Evolutionary conservation across 495 filamentous ascomycete species (phyloP), one percentile per base, ranked within the genome.

Genomic region (Poronia punctata): DNA sequence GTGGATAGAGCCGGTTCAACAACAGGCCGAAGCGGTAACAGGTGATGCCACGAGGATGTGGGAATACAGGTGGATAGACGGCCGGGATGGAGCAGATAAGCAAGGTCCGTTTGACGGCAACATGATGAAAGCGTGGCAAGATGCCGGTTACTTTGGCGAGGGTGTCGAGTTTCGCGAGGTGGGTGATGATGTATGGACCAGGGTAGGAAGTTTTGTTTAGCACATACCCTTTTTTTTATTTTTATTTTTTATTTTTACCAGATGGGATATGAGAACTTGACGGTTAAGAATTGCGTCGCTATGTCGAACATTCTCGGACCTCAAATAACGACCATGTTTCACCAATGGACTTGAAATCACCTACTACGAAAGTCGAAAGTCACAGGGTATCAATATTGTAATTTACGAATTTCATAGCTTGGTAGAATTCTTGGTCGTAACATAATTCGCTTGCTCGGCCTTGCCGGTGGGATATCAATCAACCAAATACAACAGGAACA

Each of bases 61-160:
- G 90, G 84, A 97, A 59, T 97, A 83, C 55, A 67, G 86, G 19
- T 97, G 92, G 92, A 80, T 76, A 10, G 88, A 95, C 52, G 87
- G 81, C 28, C 70, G 87, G n/a, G 92, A 95, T 53, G 82, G 78
- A 3, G 86, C 77, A 0, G 71, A 79, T 34, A 72, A 75, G 22
- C 84, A 97, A 61, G 93, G 92, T 0, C 88, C 89, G 1, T 98
- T 89, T 57, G 85, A 94, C 52, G 79, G 74, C 10, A 51, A 67
- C 0, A 87, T 80, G 34, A 98, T 98, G 92, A 71, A 73, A 31
- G 80, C 83, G 0, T 98, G 92, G 92, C 76, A 81, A 44, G 74
- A 82, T 39, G 86, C 87, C 8, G 93, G 93, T 4, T 97, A 95
- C 50, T 98, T 98, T 65, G 87, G 82, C 2, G 86, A 94, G 49